Evolutionary conservation across 352 stramenopile species (phyloP).

Genomic region (Phytopythium delawarense): DNA sequence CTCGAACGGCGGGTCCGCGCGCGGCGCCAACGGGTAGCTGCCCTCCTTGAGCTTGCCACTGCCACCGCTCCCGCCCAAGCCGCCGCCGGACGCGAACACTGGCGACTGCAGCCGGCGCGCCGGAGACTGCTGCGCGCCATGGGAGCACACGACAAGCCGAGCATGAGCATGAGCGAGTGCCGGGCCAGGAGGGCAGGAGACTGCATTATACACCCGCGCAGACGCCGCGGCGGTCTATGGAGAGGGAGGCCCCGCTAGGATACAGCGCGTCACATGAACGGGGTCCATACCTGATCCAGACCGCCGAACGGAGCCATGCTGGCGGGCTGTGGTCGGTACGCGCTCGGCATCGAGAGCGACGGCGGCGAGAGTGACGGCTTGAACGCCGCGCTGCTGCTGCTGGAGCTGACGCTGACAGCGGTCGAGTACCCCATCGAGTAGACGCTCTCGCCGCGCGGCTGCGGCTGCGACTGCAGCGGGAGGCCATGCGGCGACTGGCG

Average conservation of each 20-base stretch:
- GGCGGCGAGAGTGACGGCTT: constrained; percentile 35
- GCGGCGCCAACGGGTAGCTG: constrained; percentile 6
- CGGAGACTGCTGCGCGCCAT: neutral
- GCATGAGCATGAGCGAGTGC: neutral
- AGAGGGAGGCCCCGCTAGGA: neutral
- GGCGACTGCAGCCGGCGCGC: constrained; percentile 5
- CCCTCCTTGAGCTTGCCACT: constrained; percentile 3
- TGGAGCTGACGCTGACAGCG: constrained; percentile 6
- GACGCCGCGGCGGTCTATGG: neutral
- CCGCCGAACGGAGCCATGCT: constrained; percentile 41
- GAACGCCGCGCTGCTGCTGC: constrained; percentile 13
- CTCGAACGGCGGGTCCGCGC: constrained; percentile 13
- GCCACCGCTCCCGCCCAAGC: neutral
- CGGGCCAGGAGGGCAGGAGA: neutral
- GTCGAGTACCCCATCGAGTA: constrained; percentile 22
- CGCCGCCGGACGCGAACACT: neutral
- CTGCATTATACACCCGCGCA: neutral
- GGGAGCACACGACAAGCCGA: neutral
- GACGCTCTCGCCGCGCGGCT: constrained; percentile 14
- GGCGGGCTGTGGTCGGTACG: constrained; percentile 41
- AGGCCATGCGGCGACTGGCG: constrained; percentile 14
- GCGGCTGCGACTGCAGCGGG: constrained; percentile 23
- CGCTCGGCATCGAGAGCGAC: neutral
- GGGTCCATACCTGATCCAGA: constrained; percentile 60
- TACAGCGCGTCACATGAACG: constrained; percentile 1